These are phyloP conservation scores for Salmacisia buchloeana DNA, from an alignment of 1,284 basidiomycete genomes.

Conservation along the genomic window DNA sequence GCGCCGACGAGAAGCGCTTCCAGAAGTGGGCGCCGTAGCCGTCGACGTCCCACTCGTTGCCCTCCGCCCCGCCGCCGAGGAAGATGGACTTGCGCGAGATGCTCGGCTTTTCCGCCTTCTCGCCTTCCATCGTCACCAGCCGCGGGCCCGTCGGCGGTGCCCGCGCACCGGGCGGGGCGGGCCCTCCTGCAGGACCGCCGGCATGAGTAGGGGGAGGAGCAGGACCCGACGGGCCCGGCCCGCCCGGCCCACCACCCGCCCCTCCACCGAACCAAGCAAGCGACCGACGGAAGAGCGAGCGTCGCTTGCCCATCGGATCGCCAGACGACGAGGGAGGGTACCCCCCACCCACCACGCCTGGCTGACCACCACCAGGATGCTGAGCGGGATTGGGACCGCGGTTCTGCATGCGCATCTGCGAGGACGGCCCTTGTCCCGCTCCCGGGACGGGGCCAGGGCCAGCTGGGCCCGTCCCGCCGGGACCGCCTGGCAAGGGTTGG, in stretches of 20 bases:
- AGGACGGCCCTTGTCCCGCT: no score
- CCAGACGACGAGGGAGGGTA: conserved; percentile 3
- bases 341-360: background rate
- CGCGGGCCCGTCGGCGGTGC: background rate
- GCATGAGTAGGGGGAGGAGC: no score
- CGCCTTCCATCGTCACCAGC: conserved; percentile 19
- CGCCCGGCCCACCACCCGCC: background rate
- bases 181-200: background rate
- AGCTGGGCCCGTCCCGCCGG: background rate
- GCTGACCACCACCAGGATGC: conserved; percentile 9
- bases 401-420: no score
- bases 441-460: background rate
- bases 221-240: conserved; percentile 5
- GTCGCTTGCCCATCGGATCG: conserved; percentile 21
- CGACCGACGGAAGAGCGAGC: conserved; percentile 31
- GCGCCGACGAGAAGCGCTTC: conserved; percentile 35
- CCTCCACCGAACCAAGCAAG: conserved; percentile 32
- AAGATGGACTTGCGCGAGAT: conserved; percentile 33
- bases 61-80: conserved; percentile 33
- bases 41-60: conserved; percentile 40
- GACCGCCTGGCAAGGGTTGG: background rate
- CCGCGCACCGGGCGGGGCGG: background rate
- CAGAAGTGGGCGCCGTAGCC: conserved; percentile 42
- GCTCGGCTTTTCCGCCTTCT: conserved; percentile 33
- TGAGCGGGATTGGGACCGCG: conserved; percentile 10